Evolutionary conservation across 2,329 filamentous ascomycete genomes (phyloP).

Genomic region (Fusarium nygamai): DNA sequence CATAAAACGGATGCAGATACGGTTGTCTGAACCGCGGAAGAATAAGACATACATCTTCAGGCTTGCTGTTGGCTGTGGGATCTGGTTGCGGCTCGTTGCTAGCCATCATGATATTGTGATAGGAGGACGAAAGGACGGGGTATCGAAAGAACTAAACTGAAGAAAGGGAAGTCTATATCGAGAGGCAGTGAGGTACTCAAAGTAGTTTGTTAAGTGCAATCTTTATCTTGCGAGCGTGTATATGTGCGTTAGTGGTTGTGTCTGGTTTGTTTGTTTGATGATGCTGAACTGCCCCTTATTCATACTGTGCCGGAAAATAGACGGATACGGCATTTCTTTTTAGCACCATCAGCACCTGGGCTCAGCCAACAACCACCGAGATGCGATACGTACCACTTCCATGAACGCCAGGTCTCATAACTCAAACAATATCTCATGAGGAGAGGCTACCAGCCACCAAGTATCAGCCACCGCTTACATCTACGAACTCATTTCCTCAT

Average conservation of each 20-base stretch:
- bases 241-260: not conserved
- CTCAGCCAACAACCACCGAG: constrained; percentile 21
- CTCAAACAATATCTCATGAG: constrained; percentile 12
- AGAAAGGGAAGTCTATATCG: not conserved
- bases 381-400: constrained; percentile 32
- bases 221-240: constrained; percentile 1
- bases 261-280: constrained; percentile 14
- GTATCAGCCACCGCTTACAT: not conserved
- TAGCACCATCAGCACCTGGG: not conserved
- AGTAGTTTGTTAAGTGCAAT: not conserved
- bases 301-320: constrained; percentile 35
- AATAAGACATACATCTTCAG: constrained; percentile 47
- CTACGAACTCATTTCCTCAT: not conserved
- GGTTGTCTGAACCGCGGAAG: not conserved
- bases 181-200: not conserved
- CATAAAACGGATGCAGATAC: not conserved
- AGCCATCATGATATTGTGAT: constrained; percentile 46
- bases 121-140: not conserved
- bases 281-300: constrained; percentile 26
- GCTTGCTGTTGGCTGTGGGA: constrained; percentile 43
- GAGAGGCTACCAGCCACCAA: not conserved
- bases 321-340: constrained; percentile 35
- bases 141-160: not conserved
- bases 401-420: not conserved
- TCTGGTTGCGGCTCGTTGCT: constrained; percentile 50